Conservation (phyloP, 371 early-diverging fungal genomes). For the Smittium mucronatum region DNA sequence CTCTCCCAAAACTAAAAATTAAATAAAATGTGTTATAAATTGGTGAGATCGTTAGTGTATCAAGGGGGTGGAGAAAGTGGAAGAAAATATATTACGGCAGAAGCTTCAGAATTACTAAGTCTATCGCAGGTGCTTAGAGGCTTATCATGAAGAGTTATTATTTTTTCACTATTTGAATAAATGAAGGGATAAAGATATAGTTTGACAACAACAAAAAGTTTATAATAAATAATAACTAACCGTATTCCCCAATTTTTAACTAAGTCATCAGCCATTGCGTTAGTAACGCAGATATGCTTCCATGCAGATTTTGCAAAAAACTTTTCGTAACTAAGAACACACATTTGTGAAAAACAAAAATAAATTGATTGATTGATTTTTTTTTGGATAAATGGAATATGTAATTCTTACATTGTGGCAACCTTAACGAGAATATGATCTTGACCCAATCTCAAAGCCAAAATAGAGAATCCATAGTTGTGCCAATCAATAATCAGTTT, state of each 20-base stretch:
- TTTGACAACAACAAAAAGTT: too few relatives aligned
- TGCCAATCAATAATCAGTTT: slow-evolving; percentile 92
- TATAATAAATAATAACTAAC: slow-evolving; percentile 16
- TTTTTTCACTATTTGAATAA: slow-evolving; percentile 6
- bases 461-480: slow-evolving; percentile 84
- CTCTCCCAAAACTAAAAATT: slow-evolving; percentile 6
- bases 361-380: background rate
- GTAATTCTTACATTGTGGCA: background rate
- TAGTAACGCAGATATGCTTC: slow-evolving; percentile 76
- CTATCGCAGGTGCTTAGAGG: slow-evolving; percentile 53
- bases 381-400: background rate
- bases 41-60: background rate
- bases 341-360: background rate
- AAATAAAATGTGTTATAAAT: background rate
- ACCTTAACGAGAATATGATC: background rate
- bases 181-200: too few relatives aligned
- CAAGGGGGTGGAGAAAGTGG: background rate
- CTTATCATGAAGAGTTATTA: slow-evolving; percentile 53
- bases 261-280: slow-evolving; percentile 66
- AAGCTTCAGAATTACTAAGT: slow-evolving; percentile 40
- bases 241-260: slow-evolving; percentile 42
- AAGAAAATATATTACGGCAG: slow-evolving; percentile 35
- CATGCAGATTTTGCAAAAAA: slow-evolving; percentile 54
- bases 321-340: slow-evolving; percentile 51
- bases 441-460: slow-evolving; percentile 55